A percentile compares a stretch with the other conserved stretches of the same genome.
phyloP scores from a whole-genome alignment of 805 yeast species.

The Pichia sporocuriosa region DNA sequence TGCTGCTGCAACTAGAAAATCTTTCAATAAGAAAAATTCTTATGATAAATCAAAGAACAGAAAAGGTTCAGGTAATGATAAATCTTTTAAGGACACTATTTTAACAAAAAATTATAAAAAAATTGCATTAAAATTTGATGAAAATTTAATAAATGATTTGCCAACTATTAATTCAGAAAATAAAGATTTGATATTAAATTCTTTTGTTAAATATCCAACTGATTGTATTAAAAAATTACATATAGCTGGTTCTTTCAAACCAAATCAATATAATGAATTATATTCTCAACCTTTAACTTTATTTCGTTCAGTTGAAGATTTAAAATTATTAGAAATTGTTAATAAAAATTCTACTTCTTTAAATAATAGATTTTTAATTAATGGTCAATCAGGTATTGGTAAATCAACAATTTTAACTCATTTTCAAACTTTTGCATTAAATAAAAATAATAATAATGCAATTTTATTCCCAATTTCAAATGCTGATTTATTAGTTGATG shows the following conservation, averaged over 20 bases:
- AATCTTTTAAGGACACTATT: slow-evolving; percentile 23
- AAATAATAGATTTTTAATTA: slow-evolving; percentile 46
- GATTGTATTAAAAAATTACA: slow-evolving; percentile 38
- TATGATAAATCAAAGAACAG: slow-evolving; percentile 22
- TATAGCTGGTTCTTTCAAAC: slow-evolving; percentile 57
- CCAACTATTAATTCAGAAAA: slow-evolving; percentile 13
- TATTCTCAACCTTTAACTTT: slow-evolving; percentile 55
- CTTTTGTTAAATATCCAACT: slow-evolving; percentile 36
- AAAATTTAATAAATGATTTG: slow-evolving; percentile 16
- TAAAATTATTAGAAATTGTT: slow-evolving; percentile 34
- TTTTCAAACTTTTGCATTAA: slow-evolving; percentile 46
- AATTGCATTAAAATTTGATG: slow-evolving; percentile 17
- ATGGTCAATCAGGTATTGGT: slow-evolving; percentile 74
- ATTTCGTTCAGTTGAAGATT: slow-evolving; percentile 43
- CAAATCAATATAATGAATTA: slow-evolving; percentile 61
- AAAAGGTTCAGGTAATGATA: slow-evolving; percentile 30
- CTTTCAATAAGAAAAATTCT: slow-evolving; percentile 24
- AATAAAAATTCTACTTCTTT: slow-evolving; percentile 31
- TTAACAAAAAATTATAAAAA: slow-evolving; percentile 21
- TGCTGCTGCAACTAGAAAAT: slow-evolving; percentile 24
- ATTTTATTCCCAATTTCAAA: slow-evolving; percentile 59
- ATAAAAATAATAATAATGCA: slow-evolving; percentile 24
- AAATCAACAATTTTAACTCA: slow-evolving; percentile 71
- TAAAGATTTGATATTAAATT: slow-evolving; percentile 17
- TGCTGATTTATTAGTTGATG: slow-evolving; percentile 58